Base-by-base conservation (phyloP, 2,329 filamentous ascomycete genomes). In the Macrophomina phaseolina region DNA sequence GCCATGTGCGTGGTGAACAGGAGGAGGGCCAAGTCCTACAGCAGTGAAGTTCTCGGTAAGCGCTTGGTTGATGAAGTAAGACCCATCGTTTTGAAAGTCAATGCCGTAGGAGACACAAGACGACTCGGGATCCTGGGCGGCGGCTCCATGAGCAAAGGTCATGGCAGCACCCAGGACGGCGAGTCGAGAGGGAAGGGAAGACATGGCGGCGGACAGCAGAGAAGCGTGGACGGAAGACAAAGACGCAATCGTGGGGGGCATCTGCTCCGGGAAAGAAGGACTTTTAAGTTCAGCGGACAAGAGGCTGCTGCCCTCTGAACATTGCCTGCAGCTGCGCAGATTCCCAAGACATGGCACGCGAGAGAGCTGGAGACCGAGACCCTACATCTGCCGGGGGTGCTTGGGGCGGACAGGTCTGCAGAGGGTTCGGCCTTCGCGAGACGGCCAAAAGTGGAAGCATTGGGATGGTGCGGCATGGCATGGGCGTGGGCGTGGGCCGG, bases 61-160 rank as follows among this genome's bases (percentile, higher is more conserved):
- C 16, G 74, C 70, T 9, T 76, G 75, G 70, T 83, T 82, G 70
- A 83, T 81, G 71, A 82, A 84, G 72, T 82, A 84, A 18, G 72
- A 69, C 2, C 76, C 77, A 42, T 78, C 80, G 69, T 80, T 77
- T 55, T 80, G 71, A 65, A 81, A 84, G 69, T 84, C 81, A 18
- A 80, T 74, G 61, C 78, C 78, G 64, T 72, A 79, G 11, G 78
- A 77, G 56, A 75, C 72, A 67, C 78, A 80, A 23, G 74, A 70
- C 1, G 73, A 69, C 11, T 73, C 68, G 28, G 36, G 36, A 38
- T 45, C 42, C 16, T 45, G 42, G 11, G 42, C 42, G 12, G 42
- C 4, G 5, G 58, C 67, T 51, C 32, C 28, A 16, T n/a, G 32
- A 30, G 70, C 73, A 28, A 75, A 51, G 5, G 75, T 72, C 23